These are phyloP conservation scores for Lactarius pseudohatsudake DNA, from an alignment of 768 basidiomycete genomes.

Conservation along the genomic window DNA sequence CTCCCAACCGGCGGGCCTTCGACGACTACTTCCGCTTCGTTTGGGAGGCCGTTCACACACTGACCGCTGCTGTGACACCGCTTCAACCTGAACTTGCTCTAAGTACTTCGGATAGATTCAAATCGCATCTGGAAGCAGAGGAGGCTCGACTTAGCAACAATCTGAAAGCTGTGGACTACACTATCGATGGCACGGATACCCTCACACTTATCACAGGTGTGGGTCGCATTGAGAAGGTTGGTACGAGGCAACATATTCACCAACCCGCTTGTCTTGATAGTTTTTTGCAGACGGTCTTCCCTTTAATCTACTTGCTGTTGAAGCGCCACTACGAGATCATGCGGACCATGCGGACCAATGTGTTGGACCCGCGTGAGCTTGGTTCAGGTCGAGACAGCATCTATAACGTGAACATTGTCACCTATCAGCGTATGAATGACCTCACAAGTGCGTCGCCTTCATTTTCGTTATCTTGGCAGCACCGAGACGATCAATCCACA, in stretches of 20 bases:
- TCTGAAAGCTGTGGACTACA: conserved; percentile 32
- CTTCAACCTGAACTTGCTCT: neutral
- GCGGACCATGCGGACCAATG: conserved; percentile 10
- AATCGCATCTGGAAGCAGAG: conserved; percentile 30
- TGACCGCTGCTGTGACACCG: conserved; percentile 6
- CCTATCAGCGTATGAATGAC: conserved; percentile 4
- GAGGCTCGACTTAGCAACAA: conserved; percentile 32
- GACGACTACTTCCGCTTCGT: neutral
- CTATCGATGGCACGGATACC: conserved; percentile 36
- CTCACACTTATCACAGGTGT: conserved; percentile 34
- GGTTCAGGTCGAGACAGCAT: neutral
- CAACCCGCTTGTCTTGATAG: neutral
- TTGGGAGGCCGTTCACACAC: conserved; percentile 9
- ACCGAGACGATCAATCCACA: neutral
- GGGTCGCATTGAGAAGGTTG: conserved; percentile 35
- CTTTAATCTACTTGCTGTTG: conserved; percentile 25
- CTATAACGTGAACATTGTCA: neutral
- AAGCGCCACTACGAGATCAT: conserved; percentile 30
- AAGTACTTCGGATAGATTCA: conserved; percentile 25
- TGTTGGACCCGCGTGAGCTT: conserved; percentile 15
- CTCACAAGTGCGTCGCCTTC: conserved; percentile 8
- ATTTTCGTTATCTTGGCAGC: neutral
- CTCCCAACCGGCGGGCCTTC: conserved; percentile 12
- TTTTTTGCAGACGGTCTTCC: conserved; percentile 21
- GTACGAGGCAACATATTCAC: neutral